Evolutionary conservation across 2,329 filamentous ascomycete genomes (phyloP).

Genomic region (Colletotrichum paranaense): DNA sequence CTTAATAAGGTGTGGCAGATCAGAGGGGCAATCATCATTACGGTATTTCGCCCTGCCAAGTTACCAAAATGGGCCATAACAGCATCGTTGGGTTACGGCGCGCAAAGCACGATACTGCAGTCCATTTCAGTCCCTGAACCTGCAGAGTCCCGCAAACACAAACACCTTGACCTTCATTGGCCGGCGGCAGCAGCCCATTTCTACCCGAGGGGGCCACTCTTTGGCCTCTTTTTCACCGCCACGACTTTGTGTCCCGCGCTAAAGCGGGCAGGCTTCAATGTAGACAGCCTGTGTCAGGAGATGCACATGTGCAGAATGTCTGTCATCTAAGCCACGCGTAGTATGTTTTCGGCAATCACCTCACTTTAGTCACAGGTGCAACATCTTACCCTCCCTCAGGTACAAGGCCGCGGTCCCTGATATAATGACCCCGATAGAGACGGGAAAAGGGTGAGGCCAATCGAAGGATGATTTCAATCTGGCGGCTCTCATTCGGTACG

Average conservation of each 20-base stretch:
- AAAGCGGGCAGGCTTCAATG: background rate
- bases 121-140: background rate
- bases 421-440: background rate
- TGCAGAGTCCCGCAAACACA: constrained; percentile 14
- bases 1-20: constrained; percentile 3
- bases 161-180: constrained; percentile 25
- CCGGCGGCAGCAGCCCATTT: background rate
- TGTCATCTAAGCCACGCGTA: background rate
- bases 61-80: background rate
- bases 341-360: background rate
- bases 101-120: constrained; percentile 14
- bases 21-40: constrained; percentile 11
- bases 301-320: background rate
- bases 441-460: background rate
- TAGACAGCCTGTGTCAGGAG: background rate
- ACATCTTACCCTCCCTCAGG: background rate
- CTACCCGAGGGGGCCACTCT: background rate
- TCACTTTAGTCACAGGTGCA: background rate
- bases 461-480: background rate
- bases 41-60: too few relatives aligned
- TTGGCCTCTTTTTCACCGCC: constrained; percentile 24
- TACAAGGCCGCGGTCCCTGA: background rate
- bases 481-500: background rate
- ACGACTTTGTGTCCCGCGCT: constrained; percentile 9
- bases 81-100: background rate